Conservation (phyloP, 2,329 filamentous ascomycete species). For the Trichoderma sp. region DNA sequence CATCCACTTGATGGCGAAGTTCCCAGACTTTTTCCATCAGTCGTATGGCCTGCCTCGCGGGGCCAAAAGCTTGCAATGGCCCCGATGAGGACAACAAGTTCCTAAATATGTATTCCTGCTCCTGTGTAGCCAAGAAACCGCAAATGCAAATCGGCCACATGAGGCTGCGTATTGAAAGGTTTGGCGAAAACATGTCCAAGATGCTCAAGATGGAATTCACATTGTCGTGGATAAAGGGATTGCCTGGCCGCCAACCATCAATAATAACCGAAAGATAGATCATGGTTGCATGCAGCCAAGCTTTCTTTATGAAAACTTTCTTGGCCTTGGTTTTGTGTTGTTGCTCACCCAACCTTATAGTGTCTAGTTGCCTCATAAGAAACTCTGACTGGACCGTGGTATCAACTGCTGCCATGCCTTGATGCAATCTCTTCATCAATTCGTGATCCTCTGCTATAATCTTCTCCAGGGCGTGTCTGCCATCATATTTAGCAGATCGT, state of each 20-base stretch:
- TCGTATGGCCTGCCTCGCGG: background rate
- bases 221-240: background rate
- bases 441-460: background rate
- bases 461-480: background rate
- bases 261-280: background rate
- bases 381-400: background rate
- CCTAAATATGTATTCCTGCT: background rate
- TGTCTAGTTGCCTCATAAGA: background rate
- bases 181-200: background rate
- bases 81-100: background rate
- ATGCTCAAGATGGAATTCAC: background rate
- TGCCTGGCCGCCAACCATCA: background rate
- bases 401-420: background rate
- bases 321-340: background rate
- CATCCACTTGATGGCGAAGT: background rate
- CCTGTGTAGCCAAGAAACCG: background rate
- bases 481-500: background rate
- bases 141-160: slow-evolving; percentile 1
- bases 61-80: slow-evolving; percentile 2
- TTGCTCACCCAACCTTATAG: background rate
- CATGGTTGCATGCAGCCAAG: background rate
- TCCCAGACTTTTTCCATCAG: background rate
- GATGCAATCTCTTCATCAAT: background rate
- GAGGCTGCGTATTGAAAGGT: background rate
- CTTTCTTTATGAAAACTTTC: background rate